Evolutionary conservation across 306 rosid genomes (phyloP).

Genomic region (Prinsepia uniflora): DNA sequence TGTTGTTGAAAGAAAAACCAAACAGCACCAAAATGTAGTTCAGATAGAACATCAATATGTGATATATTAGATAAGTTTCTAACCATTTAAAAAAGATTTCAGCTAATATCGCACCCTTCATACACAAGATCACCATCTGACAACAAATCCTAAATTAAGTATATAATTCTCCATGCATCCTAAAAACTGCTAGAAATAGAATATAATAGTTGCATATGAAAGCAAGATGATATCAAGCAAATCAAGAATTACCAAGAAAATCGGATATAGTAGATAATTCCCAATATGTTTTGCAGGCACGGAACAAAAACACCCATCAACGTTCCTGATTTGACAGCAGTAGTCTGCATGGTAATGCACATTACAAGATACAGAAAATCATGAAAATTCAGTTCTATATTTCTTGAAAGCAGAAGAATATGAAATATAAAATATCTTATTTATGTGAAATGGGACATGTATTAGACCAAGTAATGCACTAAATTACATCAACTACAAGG

Average conservation of each 20-base stretch:
- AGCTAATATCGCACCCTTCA: not conserved
- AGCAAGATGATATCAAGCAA: constrained; percentile 15
- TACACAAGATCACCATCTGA: not conserved
- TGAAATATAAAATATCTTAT: not conserved
- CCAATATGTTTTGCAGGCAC: constrained; percentile 91
- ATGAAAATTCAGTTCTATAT: not conserved
- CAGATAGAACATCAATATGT: not conserved
- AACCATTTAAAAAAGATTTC: not conserved
- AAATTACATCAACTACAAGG: not conserved
- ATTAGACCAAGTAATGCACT: not conserved
- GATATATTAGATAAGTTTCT: not conserved
- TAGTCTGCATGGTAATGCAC: constrained; percentile 52
- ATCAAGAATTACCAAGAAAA: constrained; percentile 77
- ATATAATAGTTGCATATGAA: not conserved
- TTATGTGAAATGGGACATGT: not conserved
- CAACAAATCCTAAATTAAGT: not conserved
- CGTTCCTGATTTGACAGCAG: constrained; percentile 67
- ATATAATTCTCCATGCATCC: not conserved
- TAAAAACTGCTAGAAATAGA: constrained; percentile 1
- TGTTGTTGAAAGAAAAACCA: not conserved
- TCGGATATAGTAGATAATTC: constrained; percentile 96
- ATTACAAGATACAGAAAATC: constrained; percentile 23
- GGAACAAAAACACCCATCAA: constrained; percentile 99
- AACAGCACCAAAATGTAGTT: not conserved
- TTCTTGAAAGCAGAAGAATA: not conserved